These are phyloP conservation scores for Phanerodontia chrysosporium DNA, from an alignment of 768 basidiomycete genomes.

Conservation along the genomic window DNA sequence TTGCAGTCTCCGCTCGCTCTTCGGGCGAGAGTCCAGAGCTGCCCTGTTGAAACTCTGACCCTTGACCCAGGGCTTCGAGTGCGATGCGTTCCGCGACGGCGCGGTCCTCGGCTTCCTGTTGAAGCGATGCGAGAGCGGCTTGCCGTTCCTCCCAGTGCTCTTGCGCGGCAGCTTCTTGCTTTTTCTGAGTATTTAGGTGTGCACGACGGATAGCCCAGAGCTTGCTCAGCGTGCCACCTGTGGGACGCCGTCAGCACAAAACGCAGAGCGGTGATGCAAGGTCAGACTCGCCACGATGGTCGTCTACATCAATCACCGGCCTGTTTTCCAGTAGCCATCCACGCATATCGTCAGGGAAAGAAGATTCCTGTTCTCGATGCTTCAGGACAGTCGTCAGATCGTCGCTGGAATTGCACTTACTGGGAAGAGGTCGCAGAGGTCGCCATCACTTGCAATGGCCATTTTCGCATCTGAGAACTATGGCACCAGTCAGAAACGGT, in stretches of 20 bases:
- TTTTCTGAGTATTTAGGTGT: not conserved
- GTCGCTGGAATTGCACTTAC: slow-evolving; percentile 6
- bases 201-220: slow-evolving; percentile 1
- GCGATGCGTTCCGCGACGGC: not conserved
- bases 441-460: slow-evolving; percentile 17
- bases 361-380: not conserved
- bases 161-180: slow-evolving; percentile 1
- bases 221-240: slow-evolving; percentile 5
- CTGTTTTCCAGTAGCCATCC: not conserved
- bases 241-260: not conserved
- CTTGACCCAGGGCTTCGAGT: not conserved
- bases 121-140: not conserved
- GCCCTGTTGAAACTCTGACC: not conserved
- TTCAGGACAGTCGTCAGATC: not conserved
- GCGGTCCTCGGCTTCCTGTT: not conserved
- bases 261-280: not conserved
- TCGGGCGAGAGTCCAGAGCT: not conserved
- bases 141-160: not conserved
- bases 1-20: not conserved
- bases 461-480: slow-evolving; percentile 11
- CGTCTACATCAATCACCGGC: slow-evolving; percentile 6
- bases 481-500: not conserved
- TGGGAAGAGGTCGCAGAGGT: slow-evolving; percentile 9
- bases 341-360: not conserved
- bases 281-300: slow-evolving; percentile 5